Percentiles rank a stretch among this genome's conserved stretches.
Conservation (phyloP, 2,329 filamentous ascomycete species). For the Fusarium nanum region DNA sequence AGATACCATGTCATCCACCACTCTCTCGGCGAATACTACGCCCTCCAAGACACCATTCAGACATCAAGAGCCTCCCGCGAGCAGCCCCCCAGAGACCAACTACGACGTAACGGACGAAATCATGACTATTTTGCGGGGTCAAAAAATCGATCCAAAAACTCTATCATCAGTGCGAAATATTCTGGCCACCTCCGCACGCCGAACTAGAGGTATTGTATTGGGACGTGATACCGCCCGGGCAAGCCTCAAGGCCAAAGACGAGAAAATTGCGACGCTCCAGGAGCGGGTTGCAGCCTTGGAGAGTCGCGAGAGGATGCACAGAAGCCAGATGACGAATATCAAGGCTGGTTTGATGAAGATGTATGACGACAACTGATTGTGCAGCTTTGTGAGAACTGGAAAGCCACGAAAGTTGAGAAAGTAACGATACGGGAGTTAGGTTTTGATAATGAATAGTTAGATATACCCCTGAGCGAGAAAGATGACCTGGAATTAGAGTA, state of each 20-base stretch:
- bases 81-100: slow-evolving; percentile 25
- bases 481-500: neutral
- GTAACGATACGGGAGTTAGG: neutral
- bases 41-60: slow-evolving; percentile 12
- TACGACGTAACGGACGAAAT: slow-evolving; percentile 60
- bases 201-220: slow-evolving; percentile 69
- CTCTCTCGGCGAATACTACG: slow-evolving; percentile 32
- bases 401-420: neutral
- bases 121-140: slow-evolving; percentile 60
- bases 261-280: slow-evolving; percentile 53
- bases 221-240: slow-evolving; percentile 75
- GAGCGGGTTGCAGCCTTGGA: slow-evolving; percentile 55
- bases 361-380: slow-evolving; percentile 50
- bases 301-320: slow-evolving; percentile 49
- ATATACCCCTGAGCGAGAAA: slow-evolving; percentile 31
- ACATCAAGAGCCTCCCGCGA: slow-evolving; percentile 22
- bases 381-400: neutral
- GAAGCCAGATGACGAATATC: slow-evolving; percentile 52
- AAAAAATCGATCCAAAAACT: slow-evolving; percentile 54
- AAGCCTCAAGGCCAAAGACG: slow-evolving; percentile 71
- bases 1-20: slow-evolving; percentile 12
- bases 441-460: slow-evolving; percentile 7
- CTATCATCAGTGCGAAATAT: slow-evolving; percentile 55
- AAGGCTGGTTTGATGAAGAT: slow-evolving; percentile 54
- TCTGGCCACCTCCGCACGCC: slow-evolving; percentile 67